These are phyloP conservation scores for Rhodotorula sp. DNA, from an alignment of 1,284 basidiomycete species.

Conservation along the genomic window DNA sequence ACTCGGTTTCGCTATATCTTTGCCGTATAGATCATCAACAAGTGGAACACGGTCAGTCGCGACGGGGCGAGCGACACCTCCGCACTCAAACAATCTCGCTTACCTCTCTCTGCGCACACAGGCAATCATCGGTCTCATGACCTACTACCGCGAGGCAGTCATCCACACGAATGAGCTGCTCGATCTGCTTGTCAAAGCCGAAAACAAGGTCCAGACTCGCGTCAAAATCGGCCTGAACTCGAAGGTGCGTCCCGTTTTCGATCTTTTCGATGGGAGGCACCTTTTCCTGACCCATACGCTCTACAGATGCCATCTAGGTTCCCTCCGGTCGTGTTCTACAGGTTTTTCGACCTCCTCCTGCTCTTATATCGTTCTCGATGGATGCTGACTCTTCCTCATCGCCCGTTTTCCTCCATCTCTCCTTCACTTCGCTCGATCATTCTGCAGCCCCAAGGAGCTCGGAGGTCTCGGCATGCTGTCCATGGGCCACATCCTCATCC, in stretches of 20 bases:
- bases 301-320: conserved; percentile 91
- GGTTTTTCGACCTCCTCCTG: too few species aligned
- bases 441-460: conserved; percentile 61
- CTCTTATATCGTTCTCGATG: too few species aligned
- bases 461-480: conserved; percentile 99
- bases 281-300: not conserved
- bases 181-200: conserved; percentile 90
- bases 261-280: too few species aligned
- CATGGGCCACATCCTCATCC: conserved; percentile 98
- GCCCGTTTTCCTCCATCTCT: too few species aligned
- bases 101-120: not conserved
- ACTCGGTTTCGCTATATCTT: too few species aligned
- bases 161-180: conserved; percentile 89
- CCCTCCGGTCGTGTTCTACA: conserved; percentile 60
- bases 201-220: conserved; percentile 97
- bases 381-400: not conserved
- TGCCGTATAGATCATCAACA: conserved; percentile 78
- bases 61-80: not conserved
- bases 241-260: conserved; percentile 17
- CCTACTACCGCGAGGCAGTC: conserved; percentile 54
- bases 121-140: conserved; percentile 46
- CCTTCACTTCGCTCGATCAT: too few species aligned
- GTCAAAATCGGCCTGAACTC: conserved; percentile 81
- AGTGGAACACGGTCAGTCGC: conserved; percentile 54
- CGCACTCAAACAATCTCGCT: not conserved